Base-by-base conservation (phyloP, 2,329 filamentous ascomycete genomes). In the Diplocarpon mali region DNA sequence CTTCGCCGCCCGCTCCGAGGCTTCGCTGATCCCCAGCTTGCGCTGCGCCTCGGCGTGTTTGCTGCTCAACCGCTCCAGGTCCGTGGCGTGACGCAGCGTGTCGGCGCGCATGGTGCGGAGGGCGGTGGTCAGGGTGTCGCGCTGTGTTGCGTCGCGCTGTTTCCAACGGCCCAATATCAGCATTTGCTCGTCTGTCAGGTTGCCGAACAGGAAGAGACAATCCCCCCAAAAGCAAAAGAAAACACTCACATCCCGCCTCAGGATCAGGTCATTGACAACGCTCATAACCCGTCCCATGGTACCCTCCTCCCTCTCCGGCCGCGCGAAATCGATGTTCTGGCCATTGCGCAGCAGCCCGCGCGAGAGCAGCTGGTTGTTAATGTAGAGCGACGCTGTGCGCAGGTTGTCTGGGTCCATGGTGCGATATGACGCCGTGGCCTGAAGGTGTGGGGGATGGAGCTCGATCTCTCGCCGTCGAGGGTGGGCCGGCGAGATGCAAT, bases 221-320 rank as follows among this genome's bases (percentile, higher is more conserved):
- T n/a, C n/a, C n/a, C n/a, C n/a, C n/a, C n/a, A n/a, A n/a, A n/a
- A n/a, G n/a, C n/a, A n/a, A n/a, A n/a, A n/a, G n/a, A 16, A 27
- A 16, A 30, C 34, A 70, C 79, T 57, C 69, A 94, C 87, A 63
- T 98, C 92, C 69, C 89, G 78, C 54, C 89, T 78, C 48, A 95
- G 64, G 47, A 98, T 86, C 55, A 98, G 67, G 61, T 98, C 92
- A 64, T 98, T 95, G 39, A 98, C 79, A 17, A 98, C 74, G 60
- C 90, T 85, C 67, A 98, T 95, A 56, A 96, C 81, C 53, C 80
- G 78, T 15, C 84, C 83, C 80, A 92, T 90, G 14, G 84, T 85
- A 40, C 74, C 76, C 59, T 80, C 38, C 84, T 42, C 73, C 51
- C 76, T 71, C 42, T 76, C 76, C 8, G 85, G 82, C 50, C 78